Evolutionary conservation across 306 rosid species (phyloP), one percentile per base, ranked within the genome.

Genomic region (Hippophae tibetana): DNA sequence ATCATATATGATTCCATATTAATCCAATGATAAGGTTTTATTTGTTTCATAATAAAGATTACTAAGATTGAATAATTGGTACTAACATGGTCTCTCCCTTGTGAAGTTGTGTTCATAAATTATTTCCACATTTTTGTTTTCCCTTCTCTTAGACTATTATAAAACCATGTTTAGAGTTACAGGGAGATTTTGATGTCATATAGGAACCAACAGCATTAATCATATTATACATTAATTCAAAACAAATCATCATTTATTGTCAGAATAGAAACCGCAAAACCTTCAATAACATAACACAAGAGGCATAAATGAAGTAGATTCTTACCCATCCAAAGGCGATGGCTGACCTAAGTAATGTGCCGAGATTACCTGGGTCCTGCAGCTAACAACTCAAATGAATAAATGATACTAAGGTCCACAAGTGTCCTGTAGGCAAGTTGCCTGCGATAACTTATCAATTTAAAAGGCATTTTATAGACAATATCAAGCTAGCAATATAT

Each of bases 331-430:
- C 76, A 68, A 92, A 92, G 70, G 98, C 89, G 71, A 82, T 71
- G 31, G 96, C 96, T 45, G 96, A 81, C 72, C 98, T 79, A 74
- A 92, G 82, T 67, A 87, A 74, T 2, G 98, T 79, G 56, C 96
- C 98, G 13, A 92, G 95, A 75, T 87, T 92, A 52, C 95, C 96
- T 13, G 87, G 95, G 72, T 92, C 98, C 98, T 87, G 86, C 88
- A 81, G 68, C 42, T 59, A 74, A 68, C 42, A 60, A 60, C 13
- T 62, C 49, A 57, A 7, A 58, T 45, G 66, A 66, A 67, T 67
- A 47, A 78, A 65, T 45, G 27, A 71, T 46, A 72, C 59, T 8
- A 42, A 42, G 14, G 52, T 13, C 43, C 56, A 53, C 47, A 68
- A 54, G 52, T 58, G 61, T 78, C 74, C 53, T 53, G 52, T 57